Evolutionary conservation across 2,329 filamentous ascomycete genomes (phyloP), one percentile per base, ranked within the genome.

Genomic region (Ilyonectria sp.): DNA sequence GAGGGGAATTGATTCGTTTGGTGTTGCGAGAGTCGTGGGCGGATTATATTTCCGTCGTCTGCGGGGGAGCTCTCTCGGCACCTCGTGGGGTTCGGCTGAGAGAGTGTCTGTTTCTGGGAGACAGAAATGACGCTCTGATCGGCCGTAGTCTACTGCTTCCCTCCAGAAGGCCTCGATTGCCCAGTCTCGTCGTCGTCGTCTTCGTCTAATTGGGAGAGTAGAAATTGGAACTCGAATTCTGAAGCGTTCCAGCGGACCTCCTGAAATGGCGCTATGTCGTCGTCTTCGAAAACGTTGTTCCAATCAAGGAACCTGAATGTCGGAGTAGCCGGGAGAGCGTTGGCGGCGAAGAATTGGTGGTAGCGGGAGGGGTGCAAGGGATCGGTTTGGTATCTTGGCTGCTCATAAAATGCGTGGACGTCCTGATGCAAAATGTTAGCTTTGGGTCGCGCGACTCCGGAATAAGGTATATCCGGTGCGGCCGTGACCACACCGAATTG

Each of bases 361-460:
- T 65, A 65, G 55, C 55, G 65, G 52, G 49, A 61, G 52, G 69
- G 68, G 49, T 72, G 67, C 23, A 49, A 37, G 29, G 66, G 68
- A 49, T 72, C 68, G 52, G 33, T n/a, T 43, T 13, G 37, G 60
- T 60, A 74, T 46, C 33, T n/a, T 37, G 19, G 11, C 23, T 66
- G 35, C 5, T 26, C 26, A 58, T 71, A 74, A 58, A 70, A 75
- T n/a, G 43, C 31, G 69, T 72, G 71, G 23, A 74, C 60, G 40
- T 72, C 29, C 71, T 72, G 58, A 21, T 47, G 54, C 37, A 71
- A 75, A 74, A 69, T 66, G 69, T 76, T 72, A 76, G 73, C 59
- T 60, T 33, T n/a, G 26, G 43, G 37, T 58, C 57, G 57, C 33
- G 44, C 47, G 47, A 53, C 40, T 3, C 23, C 68, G 74, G 73